Percentiles rank a stretch among this genome's conserved stretches.
phyloP scores from a whole-genome alignment of 768 basidiomycete species.

The Flagelloscypha sp. region DNA sequence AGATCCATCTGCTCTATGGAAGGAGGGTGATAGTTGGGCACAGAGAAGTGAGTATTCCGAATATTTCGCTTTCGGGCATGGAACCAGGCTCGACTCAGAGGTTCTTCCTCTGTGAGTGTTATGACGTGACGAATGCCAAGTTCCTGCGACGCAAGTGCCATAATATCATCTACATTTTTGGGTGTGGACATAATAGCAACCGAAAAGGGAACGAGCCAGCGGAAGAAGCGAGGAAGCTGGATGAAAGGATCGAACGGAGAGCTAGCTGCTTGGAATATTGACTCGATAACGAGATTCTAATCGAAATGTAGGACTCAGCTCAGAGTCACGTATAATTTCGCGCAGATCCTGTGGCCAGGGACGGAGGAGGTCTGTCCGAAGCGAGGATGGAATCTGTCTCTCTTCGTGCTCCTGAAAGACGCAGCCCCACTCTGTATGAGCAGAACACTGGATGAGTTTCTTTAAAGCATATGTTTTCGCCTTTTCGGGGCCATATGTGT shows the following conservation, averaged over 20 bases:
- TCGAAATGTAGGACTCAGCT: constrained; percentile 28
- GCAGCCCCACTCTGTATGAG: constrained; percentile 45
- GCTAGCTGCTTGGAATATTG: constrained; percentile 22
- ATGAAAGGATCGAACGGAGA: constrained; percentile 15
- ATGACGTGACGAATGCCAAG: constrained; percentile 52
- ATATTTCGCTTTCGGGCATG: constrained; percentile 23
- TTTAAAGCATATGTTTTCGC: constrained; percentile 34
- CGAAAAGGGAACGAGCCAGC: constrained; percentile 53
- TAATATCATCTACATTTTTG: constrained; percentile 39
- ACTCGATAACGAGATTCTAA: constrained; percentile 33
- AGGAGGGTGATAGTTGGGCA: constrained; percentile 46
- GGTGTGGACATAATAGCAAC: constrained; percentile 58
- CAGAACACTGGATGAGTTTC: constrained; percentile 35
- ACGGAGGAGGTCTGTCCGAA: constrained; percentile 22
- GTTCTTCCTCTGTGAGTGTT: constrained; percentile 51
- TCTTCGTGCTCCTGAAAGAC: constrained; percentile 36
- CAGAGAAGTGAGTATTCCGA: constrained; percentile 46
- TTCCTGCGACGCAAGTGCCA: constrained; percentile 31
- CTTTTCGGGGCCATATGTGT: no score
- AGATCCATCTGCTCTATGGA: constrained; percentile 56
- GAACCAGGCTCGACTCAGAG: constrained; percentile 43
- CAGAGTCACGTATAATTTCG: constrained; percentile 23
- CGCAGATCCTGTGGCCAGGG: constrained; percentile 35
- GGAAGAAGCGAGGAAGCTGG: constrained; percentile 50
- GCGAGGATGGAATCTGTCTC: constrained; percentile 26